Conservation (phyloP, 2,329 filamentous ascomycete genomes). For the Elsinoe batatas region DNA sequence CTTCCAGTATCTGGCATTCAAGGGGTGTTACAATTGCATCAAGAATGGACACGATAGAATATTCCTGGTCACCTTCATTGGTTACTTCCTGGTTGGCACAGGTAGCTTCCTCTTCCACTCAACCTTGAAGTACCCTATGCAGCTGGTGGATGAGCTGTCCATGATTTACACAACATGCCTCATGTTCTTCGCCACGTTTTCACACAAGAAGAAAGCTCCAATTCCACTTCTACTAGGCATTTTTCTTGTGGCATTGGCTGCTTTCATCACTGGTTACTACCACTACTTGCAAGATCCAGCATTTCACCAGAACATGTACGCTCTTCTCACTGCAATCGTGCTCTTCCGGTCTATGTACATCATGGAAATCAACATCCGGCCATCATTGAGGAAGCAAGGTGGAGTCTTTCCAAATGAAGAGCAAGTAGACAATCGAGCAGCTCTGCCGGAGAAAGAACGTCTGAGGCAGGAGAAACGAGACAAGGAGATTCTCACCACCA, state of each 20-base stretch:
- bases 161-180: slow-evolving; percentile 65
- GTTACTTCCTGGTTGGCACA: slow-evolving; percentile 51
- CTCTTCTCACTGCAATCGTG: slow-evolving; percentile 58
- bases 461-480: slow-evolving; percentile 47
- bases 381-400: slow-evolving; percentile 37
- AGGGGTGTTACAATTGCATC: slow-evolving; percentile 64
- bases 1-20: slow-evolving; percentile 68
- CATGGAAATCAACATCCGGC: slow-evolving; percentile 59
- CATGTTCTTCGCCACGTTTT: slow-evolving; percentile 65
- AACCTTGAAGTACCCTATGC: slow-evolving; percentile 60
- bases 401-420: slow-evolving; percentile 22
- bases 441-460: slow-evolving; percentile 27
- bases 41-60: slow-evolving; percentile 63
- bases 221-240: slow-evolving; percentile 48
- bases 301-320: slow-evolving; percentile 76
- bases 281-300: slow-evolving; percentile 70
- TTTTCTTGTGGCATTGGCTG: slow-evolving; percentile 41
- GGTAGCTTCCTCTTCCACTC: slow-evolving; percentile 56
- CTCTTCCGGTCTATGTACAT: slow-evolving; percentile 65
- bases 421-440: slow-evolving; percentile 30
- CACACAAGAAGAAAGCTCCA: slow-evolving; percentile 49
- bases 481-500: slow-evolving; percentile 48
- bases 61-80: slow-evolving; percentile 58
- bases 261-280: slow-evolving; percentile 70
- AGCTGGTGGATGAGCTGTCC: slow-evolving; percentile 58